phyloP scores from a whole-genome alignment of 129 eudicot genomes.

The Smallanthus sonchifolius region DNA sequence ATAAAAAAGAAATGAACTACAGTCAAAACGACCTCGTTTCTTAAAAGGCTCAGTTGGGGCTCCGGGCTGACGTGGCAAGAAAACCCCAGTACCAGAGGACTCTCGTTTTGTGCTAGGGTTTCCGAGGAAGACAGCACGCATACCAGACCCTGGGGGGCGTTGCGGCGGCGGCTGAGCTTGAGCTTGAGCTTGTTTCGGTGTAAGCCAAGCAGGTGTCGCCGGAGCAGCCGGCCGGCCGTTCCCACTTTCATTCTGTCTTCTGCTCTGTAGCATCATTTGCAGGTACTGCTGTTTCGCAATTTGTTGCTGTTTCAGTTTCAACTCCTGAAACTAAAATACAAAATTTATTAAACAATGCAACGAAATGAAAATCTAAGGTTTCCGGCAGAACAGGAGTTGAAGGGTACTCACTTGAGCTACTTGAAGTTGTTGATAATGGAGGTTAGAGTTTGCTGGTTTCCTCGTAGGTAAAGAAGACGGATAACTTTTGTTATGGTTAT shows the following conservation, averaged over 20 bases:
- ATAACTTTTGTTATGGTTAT: slow-evolving; percentile 12
- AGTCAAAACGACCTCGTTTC: slow-evolving; percentile 39
- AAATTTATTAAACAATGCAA: not conserved
- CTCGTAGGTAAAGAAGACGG: slow-evolving; percentile 5
- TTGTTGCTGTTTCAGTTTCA: slow-evolving; percentile 47
- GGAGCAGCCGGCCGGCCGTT: slow-evolving; percentile 19
- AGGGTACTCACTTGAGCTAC: slow-evolving; percentile 43
- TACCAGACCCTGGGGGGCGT: slow-evolving; percentile 44
- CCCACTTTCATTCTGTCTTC: slow-evolving; percentile 16
- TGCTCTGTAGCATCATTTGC: slow-evolving; percentile 33
- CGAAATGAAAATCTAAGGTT: not conserved
- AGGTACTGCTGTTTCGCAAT: slow-evolving; percentile 41
- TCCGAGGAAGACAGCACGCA: slow-evolving; percentile 69
- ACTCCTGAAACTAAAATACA: slow-evolving; percentile 36
- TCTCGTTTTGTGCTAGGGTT: slow-evolving; percentile 53
- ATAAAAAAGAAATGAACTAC: not conserved
- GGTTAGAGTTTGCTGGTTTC: slow-evolving; percentile 28
- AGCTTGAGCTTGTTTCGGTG: slow-evolving; percentile 43
- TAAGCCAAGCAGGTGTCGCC: slow-evolving; percentile 58
- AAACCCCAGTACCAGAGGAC: slow-evolving; percentile 80
- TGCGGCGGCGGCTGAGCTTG: slow-evolving; percentile 24
- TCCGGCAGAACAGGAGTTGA: not conserved
- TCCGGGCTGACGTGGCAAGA: slow-evolving; percentile 67
- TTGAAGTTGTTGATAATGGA: slow-evolving; percentile 53
- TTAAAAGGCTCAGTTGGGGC: slow-evolving; percentile 50